These are phyloP conservation scores for Pseudozyma thailandica DNA, from an alignment of 1,284 basidiomycete genomes.

Conservation along the genomic window DNA sequence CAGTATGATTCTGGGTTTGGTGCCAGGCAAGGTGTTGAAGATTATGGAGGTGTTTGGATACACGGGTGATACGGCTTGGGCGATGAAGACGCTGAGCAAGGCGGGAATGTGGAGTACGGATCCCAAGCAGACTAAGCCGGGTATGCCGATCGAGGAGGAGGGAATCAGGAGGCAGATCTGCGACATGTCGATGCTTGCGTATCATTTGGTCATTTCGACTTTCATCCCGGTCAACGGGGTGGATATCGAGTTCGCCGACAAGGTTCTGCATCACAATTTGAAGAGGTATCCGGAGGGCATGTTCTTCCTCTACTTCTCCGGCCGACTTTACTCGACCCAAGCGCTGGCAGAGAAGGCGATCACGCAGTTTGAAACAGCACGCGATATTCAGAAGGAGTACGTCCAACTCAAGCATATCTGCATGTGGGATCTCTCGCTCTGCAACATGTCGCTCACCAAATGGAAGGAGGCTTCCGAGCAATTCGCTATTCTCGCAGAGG, in stretches of 20 bases:
- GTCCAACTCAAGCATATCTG: slow-evolving; percentile 67
- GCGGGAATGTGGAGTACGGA: slow-evolving; percentile 58
- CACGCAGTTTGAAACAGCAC: slow-evolving; percentile 57
- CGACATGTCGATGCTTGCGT: slow-evolving; percentile 65
- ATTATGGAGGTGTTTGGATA: slow-evolving; percentile 68
- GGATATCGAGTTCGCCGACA: slow-evolving; percentile 65
- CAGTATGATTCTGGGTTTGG: slow-evolving; percentile 65
- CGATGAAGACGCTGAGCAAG: slow-evolving; percentile 56
- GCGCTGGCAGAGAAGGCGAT: slow-evolving; percentile 59
- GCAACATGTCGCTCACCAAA: slow-evolving; percentile 60
- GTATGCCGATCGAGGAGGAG: slow-evolving; percentile 43
- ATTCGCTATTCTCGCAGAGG: slow-evolving; percentile 57
- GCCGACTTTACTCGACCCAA: slow-evolving; percentile 67
- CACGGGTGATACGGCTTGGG: slow-evolving; percentile 59
- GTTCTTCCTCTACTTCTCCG: slow-evolving; percentile 68
- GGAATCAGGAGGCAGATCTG: slow-evolving; percentile 57
- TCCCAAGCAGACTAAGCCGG: slow-evolving; percentile 42
- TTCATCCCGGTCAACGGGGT: slow-evolving; percentile 66
- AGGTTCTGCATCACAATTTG: slow-evolving; percentile 65
- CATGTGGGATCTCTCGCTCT: slow-evolving; percentile 66
- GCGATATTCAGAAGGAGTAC: slow-evolving; percentile 66
- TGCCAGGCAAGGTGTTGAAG: slow-evolving; percentile 65
- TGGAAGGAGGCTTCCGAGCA: slow-evolving; percentile 58
- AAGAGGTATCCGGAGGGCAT: slow-evolving; percentile 63
- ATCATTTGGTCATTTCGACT: slow-evolving; percentile 66